Percentiles rank a stretch among this genome's conserved stretches.
Evolutionary conservation across 768 basidiomycete species (phyloP).

Genomic region (Termitomyces eurrhizus): DNA sequence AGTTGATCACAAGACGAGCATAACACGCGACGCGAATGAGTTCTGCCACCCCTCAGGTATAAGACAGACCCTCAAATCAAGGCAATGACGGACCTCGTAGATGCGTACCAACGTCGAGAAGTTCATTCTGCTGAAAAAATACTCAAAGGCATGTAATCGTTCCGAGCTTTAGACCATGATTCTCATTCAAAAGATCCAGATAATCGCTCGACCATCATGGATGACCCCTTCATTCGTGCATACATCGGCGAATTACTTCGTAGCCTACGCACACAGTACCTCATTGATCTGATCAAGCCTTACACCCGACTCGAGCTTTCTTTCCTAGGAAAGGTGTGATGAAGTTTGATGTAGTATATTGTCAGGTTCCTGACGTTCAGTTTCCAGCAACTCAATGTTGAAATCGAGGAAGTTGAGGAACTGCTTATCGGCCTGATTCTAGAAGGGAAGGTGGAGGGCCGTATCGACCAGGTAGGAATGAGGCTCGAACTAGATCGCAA

Average conservation of each 20-base stretch:
- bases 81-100: slow-evolving; percentile 96
- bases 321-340: slow-evolving; percentile 82
- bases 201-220: slow-evolving; percentile 94
- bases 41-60: slow-evolving; percentile 49
- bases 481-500: slow-evolving; percentile 86
- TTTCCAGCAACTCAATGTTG: slow-evolving; percentile 90
- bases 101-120: slow-evolving; percentile 94
- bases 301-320: slow-evolving; percentile 92
- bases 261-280: slow-evolving; percentile 91
- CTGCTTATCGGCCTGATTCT: slow-evolving; percentile 90
- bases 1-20: slow-evolving; percentile 21
- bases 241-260: slow-evolving; percentile 96
- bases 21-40: neutral
- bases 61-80: slow-evolving; percentile 95
- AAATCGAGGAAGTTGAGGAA: slow-evolving; percentile 87
- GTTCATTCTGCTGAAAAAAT: slow-evolving; percentile 98
- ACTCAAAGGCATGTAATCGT: slow-evolving; percentile 57
- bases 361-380: neutral
- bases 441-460: slow-evolving; percentile 95
- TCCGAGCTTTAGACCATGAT: neutral
- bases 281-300: slow-evolving; percentile 97
- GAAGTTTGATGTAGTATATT: neutral
- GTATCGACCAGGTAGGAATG: slow-evolving; percentile 96
- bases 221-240: slow-evolving; percentile 88
- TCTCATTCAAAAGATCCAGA: slow-evolving; percentile 41